Evolutionary conservation across 345 rosid species (phyloP).

Genomic region (Citrus sp.): DNA sequence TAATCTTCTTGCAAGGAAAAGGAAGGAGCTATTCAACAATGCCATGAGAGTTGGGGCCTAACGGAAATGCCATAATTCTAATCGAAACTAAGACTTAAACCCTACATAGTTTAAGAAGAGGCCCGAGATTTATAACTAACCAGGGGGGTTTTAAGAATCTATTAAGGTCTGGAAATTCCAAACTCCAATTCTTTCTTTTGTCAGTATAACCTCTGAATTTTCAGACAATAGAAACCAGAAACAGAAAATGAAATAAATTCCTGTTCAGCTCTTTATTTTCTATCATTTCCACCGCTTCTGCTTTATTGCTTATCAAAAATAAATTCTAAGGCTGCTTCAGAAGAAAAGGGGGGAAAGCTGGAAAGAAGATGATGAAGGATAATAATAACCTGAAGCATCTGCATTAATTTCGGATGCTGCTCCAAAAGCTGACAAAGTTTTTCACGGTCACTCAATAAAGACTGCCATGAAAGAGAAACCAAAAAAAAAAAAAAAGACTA

Average conservation of each 20-base stretch:
- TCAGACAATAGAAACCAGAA: background rate
- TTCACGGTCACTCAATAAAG: slow-evolving; percentile 82
- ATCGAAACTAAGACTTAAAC: background rate
- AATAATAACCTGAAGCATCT: slow-evolving; percentile 86
- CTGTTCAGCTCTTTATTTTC: background rate
- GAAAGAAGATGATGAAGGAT: background rate
- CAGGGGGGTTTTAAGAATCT: background rate
- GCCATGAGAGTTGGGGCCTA: background rate
- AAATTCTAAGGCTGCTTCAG: background rate
- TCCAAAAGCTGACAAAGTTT: slow-evolving; percentile 97
- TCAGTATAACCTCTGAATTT: background rate
- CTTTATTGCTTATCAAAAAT: background rate
- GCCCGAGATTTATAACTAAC: background rate
- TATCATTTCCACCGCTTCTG: background rate
- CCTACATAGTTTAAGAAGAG: background rate
- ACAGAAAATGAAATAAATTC: background rate
- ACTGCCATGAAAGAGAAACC: slow-evolving; percentile 42
- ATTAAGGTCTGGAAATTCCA: background rate
- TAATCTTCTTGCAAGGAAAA: background rate
- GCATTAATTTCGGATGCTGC: slow-evolving; percentile 93
- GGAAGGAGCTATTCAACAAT: background rate
- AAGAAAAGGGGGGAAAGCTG: background rate
- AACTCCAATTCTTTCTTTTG: background rate
- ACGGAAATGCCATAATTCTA: background rate
- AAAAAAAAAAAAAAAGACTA: background rate